Percentiles rank a stretch among this genome's conserved stretches.
phyloP scores from a whole-genome alignment of 805 yeast species.

The Jamesozyma spencerorum region DNA sequence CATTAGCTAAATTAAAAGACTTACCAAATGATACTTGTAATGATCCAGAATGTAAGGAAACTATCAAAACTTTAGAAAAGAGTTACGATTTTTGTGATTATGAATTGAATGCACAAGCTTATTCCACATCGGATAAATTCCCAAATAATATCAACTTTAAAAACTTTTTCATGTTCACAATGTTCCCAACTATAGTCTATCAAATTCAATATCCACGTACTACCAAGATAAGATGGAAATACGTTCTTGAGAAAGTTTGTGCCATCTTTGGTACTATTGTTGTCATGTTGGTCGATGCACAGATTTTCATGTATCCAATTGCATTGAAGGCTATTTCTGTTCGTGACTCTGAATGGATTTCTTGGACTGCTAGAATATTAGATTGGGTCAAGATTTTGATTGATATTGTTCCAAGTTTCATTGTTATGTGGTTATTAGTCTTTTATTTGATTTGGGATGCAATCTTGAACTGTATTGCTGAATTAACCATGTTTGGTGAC shows the following conservation, averaged over 20 bases:
- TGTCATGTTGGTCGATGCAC: slow-evolving; percentile 77
- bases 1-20: slow-evolving; percentile 33
- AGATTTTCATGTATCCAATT: slow-evolving; percentile 64
- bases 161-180: slow-evolving; percentile 68
- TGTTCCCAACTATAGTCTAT: slow-evolving; percentile 85
- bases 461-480: slow-evolving; percentile 82
- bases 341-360: slow-evolving; percentile 28
- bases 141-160: slow-evolving; percentile 60
- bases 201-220: slow-evolving; percentile 79
- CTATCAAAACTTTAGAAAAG: slow-evolving; percentile 30
- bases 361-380: slow-evolving; percentile 12
- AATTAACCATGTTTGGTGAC: slow-evolving; percentile 77
- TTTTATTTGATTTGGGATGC: slow-evolving; percentile 95
- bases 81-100: slow-evolving; percentile 58
- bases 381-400: slow-evolving; percentile 35
- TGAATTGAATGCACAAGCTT: slow-evolving; percentile 54
- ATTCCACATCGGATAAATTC: slow-evolving; percentile 33
- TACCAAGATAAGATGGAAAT: slow-evolving; percentile 53
- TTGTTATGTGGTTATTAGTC: slow-evolving; percentile 62
- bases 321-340: slow-evolving; percentile 60
- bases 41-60: slow-evolving; percentile 9
- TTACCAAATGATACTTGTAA: slow-evolving; percentile 14
- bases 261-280: slow-evolving; percentile 85
- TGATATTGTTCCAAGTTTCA: slow-evolving; percentile 74
- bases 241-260: slow-evolving; percentile 54